Base-by-base conservation (phyloP, 148 eudicot species). In the Rhododendron henanense region DNA sequence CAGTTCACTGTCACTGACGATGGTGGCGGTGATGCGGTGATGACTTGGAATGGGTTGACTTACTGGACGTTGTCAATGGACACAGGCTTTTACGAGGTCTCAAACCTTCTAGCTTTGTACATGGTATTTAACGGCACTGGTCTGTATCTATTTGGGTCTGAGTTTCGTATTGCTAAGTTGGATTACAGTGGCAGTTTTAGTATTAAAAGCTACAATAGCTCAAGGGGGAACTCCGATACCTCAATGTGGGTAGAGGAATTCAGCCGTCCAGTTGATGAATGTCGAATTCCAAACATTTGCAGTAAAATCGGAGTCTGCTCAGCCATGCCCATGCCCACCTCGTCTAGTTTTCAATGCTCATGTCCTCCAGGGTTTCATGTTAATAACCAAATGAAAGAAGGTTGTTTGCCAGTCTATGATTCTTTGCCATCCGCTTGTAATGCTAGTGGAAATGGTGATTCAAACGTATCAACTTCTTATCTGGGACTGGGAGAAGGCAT, bases 21-120 rank as follows among this genome's bases (percentile, higher is more conserved):
- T 53, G 59, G 59, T 15, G 19, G 59, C 59, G 87, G 88, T 37
- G 96, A 95, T 77, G 94, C 90, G 28, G 71, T 87, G 10, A 77
- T 92, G 77, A 90, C 88, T 86, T 95, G 98, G 96, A 45, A 85
- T 79, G 91, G 90, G n/a, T 87, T 82, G 50, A 87, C 91, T 10
- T 93, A 93, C 47, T 91, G 92, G 94, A 90, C 88, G 83, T 31
- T 95, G 73, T 92, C 93, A 35, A 95, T 92, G 50, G 2, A 47
- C 11, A 47, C 50, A 14, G 85, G 88, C 23, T 91, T 91, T 8
- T 85, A 81, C 48, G 87, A 47, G 57, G 90, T 88, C 88, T 92
- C 96, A 2, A 90, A 90, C 86, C 69, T 81, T 28, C 86, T 74
- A 39, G 92, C 84, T n/a, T 91, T 89, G 18, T 89, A 91, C 87